These are phyloP conservation scores for Suillus subaureus DNA, from an alignment of 768 basidiomycete species.

Conservation along the genomic window DNA sequence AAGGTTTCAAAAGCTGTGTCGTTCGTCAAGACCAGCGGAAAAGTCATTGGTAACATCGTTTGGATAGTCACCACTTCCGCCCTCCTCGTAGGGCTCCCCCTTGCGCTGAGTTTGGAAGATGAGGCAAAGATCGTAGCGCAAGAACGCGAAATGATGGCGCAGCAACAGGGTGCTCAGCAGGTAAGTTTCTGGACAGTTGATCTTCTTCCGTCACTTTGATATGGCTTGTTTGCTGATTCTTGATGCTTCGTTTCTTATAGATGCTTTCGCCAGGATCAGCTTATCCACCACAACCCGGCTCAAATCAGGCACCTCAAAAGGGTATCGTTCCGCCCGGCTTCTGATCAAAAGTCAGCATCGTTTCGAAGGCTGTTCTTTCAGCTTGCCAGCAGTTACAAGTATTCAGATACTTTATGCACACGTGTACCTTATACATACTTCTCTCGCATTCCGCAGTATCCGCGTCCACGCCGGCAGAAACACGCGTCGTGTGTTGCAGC, in stretches of 20 bases:
- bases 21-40: constrained; percentile 67
- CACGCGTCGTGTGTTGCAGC: constrained; percentile 13
- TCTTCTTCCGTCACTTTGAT: constrained; percentile 7
- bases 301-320: constrained; percentile 40
- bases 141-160: constrained; percentile 91
- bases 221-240: constrained; percentile 12
- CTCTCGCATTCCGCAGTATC: constrained; percentile 19
- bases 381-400: constrained; percentile 9
- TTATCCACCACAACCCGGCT: constrained; percentile 53
- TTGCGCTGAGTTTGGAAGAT: constrained; percentile 93
- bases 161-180: constrained; percentile 92
- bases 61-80: constrained; percentile 97
- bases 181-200: constrained; percentile 42
- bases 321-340: constrained; percentile 86
- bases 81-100: constrained; percentile 88
- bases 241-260: constrained; percentile 39
- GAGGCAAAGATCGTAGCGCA: constrained; percentile 93
- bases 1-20: constrained; percentile 61
- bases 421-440: constrained; percentile 18
- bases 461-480: constrained; percentile 11
- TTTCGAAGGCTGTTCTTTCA: constrained; percentile 6
- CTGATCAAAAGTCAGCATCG: constrained; percentile 37
- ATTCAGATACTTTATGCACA: constrained; percentile 13
- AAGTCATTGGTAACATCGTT: constrained; percentile 82
- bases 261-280: constrained; percentile 68